A percentile compares a stretch with the other conserved stretches of the same genome.
phyloP scores from a whole-genome alignment of 2,329 filamentous ascomycete species.

The Cladobotryum mycophilum region DNA sequence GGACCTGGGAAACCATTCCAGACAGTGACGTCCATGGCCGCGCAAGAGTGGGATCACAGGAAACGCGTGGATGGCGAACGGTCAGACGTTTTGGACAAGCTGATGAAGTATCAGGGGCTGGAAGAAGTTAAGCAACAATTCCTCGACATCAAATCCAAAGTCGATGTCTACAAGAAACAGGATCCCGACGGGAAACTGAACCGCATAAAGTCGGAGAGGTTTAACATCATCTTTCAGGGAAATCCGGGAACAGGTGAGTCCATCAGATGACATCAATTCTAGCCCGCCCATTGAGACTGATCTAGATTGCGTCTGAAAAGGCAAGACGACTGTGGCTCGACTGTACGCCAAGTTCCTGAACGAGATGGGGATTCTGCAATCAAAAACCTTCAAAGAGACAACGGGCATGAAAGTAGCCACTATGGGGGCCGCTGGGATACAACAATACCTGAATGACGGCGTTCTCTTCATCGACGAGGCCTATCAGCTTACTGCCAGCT shows the following conservation, averaged over 20 bases:
- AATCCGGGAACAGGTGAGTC: conserved; percentile 9
- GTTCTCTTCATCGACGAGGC: conserved; percentile 68
- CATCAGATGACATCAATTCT: background rate
- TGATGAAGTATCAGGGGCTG: conserved; percentile 4
- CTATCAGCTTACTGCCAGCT: conserved; percentile 48
- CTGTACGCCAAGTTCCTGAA: conserved; percentile 24
- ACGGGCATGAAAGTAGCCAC: background rate
- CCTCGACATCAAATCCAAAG: conserved; percentile 4
- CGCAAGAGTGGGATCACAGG: background rate
- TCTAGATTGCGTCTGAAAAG: conserved; percentile 5
- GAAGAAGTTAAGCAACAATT: conserved; percentile 7
- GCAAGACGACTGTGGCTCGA: conserved; percentile 23
- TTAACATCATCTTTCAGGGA: conserved; percentile 5
- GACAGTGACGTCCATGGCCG: background rate
- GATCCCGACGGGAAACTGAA: background rate
- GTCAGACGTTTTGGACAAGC: background rate
- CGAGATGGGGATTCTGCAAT: conserved; percentile 22
- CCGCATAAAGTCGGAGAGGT: conserved; percentile 3
- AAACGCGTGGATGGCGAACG: background rate
- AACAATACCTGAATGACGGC: conserved; percentile 40
- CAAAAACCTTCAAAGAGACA: conserved; percentile 1
- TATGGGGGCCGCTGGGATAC: background rate
- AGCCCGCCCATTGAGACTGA: background rate
- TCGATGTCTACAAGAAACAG: conserved; percentile 2
- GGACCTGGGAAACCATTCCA: background rate